These are phyloP conservation scores for Wickerhamomyces sp. DNA, from an alignment of 1,139 yeast genomes.

Conservation along the genomic window DNA sequence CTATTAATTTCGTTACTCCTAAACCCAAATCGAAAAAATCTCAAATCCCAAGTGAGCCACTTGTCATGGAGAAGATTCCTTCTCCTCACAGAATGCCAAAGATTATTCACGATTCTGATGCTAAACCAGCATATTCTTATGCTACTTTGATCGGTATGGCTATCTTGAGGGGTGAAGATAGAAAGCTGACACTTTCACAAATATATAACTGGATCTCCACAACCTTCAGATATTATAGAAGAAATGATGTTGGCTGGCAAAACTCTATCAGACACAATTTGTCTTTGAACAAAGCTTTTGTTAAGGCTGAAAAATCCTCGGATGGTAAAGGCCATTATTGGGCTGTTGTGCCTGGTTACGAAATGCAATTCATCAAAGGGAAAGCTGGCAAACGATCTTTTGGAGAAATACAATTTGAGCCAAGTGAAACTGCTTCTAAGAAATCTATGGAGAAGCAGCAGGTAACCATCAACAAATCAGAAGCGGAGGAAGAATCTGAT, in stretches of 20 bases:
- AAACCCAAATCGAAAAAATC: constrained; percentile 2
- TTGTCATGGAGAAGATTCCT: constrained; percentile 14
- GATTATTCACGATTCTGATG: constrained; percentile 21
- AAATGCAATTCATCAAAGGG: constrained; percentile 72
- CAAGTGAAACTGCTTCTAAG: constrained; percentile 1
- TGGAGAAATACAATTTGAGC: constrained; percentile 11
- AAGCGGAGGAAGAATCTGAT: background rate
- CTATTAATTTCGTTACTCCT: constrained; percentile 20
- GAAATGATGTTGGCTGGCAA: constrained; percentile 89
- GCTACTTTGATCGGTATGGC: constrained; percentile 95
- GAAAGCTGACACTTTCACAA: constrained; percentile 81
- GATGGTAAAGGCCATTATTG: constrained; percentile 98
- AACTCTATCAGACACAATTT: constrained; percentile 85
- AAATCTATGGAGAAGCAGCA: background rate
- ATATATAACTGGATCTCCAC: constrained; percentile 91
- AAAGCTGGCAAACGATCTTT: constrained; percentile 40
- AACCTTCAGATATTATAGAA: constrained; percentile 78
- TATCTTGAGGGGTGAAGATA: constrained; percentile 75
- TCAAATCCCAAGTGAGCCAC: constrained; percentile 8
- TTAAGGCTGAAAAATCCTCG: constrained; percentile 86
- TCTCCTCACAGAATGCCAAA: constrained; percentile 22
- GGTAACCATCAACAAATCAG: background rate
- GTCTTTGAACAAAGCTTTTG: constrained; percentile 80
- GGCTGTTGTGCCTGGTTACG: constrained; percentile 83
- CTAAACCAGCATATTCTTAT: constrained; percentile 90